Base-by-base conservation (phyloP, 139 green algal genomes). In the Tetratostichococcus sp. region DNA sequence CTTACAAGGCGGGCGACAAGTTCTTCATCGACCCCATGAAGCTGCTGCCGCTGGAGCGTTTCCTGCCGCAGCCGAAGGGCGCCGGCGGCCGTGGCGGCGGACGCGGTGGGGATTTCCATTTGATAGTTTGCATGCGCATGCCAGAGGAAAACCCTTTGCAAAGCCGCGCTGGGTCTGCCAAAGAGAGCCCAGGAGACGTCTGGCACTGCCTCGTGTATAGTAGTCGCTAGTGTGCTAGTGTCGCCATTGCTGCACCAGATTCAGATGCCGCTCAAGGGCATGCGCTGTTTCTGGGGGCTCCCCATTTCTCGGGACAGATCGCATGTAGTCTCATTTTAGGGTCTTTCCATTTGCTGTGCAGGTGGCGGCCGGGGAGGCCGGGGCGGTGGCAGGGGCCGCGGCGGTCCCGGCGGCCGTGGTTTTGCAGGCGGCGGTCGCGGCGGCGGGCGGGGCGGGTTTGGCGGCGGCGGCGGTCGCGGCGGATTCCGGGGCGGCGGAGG, bases 21-120 rank as follows among this genome's bases (percentile, higher is more conserved):
- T 99, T 99, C 78, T 98, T 87, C 91, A 98, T 98, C 70, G 91
- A 97, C 85, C 93, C 95, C 21, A 82, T 86, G 30, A 97, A 94
- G 82, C 86, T 97, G 66, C 83, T 97, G 43, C 92, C 92, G 0
- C 58, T 97, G 69, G 89, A 97, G 31, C 82, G 93, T 33, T 97
- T 97, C 83, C 73, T 97, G 81, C 94, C 94, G 0, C 86, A 80
- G 80, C 87, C 90, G 6, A 97, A 97, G 84, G 92, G 90, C 19
- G 86, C 86, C n/a, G 77, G 32, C 70, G 76, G 82, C 8, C 30
- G 82, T n/a, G 70, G 82, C 28, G 78, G 77, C 6, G 71, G 82
- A 30, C 62, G 78, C 35, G 73, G 75, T n/a, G 82, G 75, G 17
- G 69, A 42, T n/a, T 34, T 50, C 39, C 8, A 8, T 50, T 50